phyloP scores from a whole-genome alignment of 768 basidiomycete species.

The Galerina sulciceps region DNA sequence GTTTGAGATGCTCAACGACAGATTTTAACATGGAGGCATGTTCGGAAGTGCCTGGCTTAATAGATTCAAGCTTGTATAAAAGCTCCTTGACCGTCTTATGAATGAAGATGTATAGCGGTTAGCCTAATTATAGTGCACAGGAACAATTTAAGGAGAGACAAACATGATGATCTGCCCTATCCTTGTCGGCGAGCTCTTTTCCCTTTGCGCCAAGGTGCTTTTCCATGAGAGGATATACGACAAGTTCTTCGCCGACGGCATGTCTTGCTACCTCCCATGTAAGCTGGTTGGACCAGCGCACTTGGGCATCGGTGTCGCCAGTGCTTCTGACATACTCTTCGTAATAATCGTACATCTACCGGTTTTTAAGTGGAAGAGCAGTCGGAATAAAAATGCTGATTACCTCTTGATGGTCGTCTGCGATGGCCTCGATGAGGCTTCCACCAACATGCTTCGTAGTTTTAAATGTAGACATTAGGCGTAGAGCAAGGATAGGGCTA shows the following conservation, averaged over 20 bases:
- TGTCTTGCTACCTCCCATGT: slow-evolving; percentile 67
- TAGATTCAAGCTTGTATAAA: slow-evolving; percentile 50
- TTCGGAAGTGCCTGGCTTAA: slow-evolving; percentile 44
- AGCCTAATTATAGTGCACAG: neutral
- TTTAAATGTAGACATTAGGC: neutral
- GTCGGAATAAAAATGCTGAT: neutral
- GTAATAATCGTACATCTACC: slow-evolving; percentile 62
- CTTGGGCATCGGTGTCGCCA: slow-evolving; percentile 50
- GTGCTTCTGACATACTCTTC: slow-evolving; percentile 46
- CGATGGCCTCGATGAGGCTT: slow-evolving; percentile 20
- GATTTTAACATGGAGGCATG: slow-evolving; percentile 45
- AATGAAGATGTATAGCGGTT: neutral
- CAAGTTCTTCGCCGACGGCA: slow-evolving; percentile 64
- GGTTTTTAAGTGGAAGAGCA: neutral
- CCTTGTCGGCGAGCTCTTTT: slow-evolving; percentile 52
- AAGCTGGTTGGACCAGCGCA: slow-evolving; percentile 58
- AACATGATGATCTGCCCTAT: slow-evolving; percentile 62
- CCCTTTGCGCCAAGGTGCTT: slow-evolving; percentile 57
- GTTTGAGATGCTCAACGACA: slow-evolving; percentile 51
- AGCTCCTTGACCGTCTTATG: slow-evolving; percentile 37
- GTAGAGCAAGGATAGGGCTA: neutral
- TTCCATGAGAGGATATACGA: slow-evolving; percentile 68
- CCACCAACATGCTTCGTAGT: slow-evolving; percentile 13
- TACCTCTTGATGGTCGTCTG: slow-evolving; percentile 27
- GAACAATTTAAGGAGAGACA: neutral